Percentiles rank a stretch among this genome's conserved stretches.
Evolutionary conservation across 2,329 filamentous ascomycete species (phyloP).

Genomic region (Leptographium procerum): DNA sequence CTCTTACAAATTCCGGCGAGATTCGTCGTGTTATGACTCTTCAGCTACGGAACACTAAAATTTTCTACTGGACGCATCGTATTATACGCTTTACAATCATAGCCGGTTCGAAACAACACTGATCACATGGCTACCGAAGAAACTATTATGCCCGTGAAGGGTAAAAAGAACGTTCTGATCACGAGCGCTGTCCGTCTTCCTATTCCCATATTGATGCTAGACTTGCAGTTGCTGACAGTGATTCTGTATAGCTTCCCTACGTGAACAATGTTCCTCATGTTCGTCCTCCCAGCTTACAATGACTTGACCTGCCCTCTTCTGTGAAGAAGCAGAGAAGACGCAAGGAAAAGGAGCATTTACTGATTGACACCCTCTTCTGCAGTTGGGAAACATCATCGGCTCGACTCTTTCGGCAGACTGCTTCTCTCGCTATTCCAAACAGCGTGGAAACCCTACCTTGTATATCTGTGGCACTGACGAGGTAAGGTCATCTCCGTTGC

Average conservation of each 20-base stretch:
- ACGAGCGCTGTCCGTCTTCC: slow-evolving; percentile 76
- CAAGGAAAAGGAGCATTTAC: neutral
- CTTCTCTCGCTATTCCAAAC: slow-evolving; percentile 70
- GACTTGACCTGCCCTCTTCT: no score
- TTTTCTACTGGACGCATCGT: neutral
- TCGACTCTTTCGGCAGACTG: slow-evolving; percentile 83
- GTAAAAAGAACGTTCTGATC: slow-evolving; percentile 76
- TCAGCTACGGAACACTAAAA: neutral
- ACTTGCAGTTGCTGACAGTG: neutral
- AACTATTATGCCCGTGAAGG: slow-evolving; percentile 50
- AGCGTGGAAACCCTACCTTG: slow-evolving; percentile 66
- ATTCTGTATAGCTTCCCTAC: slow-evolving; percentile 12
- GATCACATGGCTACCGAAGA: neutral
- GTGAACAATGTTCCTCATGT: slow-evolving; percentile 60
- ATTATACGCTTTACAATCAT: no score
- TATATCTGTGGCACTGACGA: slow-evolving; percentile 59
- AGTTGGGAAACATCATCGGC: slow-evolving; percentile 73
- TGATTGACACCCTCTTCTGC: neutral
- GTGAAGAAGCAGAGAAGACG: neutral
- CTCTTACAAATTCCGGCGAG: no score
- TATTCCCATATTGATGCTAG: slow-evolving; percentile 25
- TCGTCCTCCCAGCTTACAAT: neutral
- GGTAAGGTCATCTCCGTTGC: neutral
- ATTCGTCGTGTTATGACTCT: neutral
- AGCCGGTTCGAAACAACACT: neutral